These are phyloP conservation scores for Pholiota molesta DNA, from an alignment of 768 basidiomycete species.

Conservation along the genomic window DNA sequence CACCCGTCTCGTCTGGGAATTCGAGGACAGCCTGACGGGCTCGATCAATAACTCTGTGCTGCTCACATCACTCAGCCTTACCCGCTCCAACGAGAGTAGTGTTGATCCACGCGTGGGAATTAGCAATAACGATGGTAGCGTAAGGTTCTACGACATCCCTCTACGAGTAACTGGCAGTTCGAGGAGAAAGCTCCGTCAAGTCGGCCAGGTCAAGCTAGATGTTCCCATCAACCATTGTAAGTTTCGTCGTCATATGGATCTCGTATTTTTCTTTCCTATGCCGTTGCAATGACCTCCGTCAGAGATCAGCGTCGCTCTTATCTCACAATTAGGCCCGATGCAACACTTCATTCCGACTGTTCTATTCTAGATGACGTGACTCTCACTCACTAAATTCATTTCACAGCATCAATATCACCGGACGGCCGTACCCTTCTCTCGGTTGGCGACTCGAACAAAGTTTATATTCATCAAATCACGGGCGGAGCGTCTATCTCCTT, in stretches of 20 bases:
- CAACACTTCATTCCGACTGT: not conserved
- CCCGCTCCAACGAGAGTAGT: slow-evolving; percentile 62
- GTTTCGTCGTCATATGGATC: slow-evolving; percentile 28
- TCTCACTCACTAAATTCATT: slow-evolving; percentile 9
- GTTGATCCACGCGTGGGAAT: slow-evolving; percentile 78
- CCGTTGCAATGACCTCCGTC: not conserved
- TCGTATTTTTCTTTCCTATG: not conserved
- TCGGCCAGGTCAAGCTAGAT: slow-evolving; percentile 57
- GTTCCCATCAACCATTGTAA: slow-evolving; percentile 84
- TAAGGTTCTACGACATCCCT: slow-evolving; percentile 81
- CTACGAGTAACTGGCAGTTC: slow-evolving; percentile 43
- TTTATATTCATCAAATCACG: slow-evolving; percentile 79
- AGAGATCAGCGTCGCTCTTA: not conserved
- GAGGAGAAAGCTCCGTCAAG: slow-evolving; percentile 47
- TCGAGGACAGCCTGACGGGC: slow-evolving; percentile 53
- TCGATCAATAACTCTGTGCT: slow-evolving; percentile 88
- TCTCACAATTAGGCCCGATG: slow-evolving; percentile 1
- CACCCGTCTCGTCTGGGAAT: slow-evolving; percentile 52
- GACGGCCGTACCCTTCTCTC: slow-evolving; percentile 86
- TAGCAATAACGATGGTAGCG: slow-evolving; percentile 84
- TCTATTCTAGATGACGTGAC: slow-evolving; percentile 2
- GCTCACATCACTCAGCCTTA: slow-evolving; percentile 60
- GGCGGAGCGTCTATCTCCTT: slow-evolving; percentile 66
- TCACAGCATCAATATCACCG: slow-evolving; percentile 82
- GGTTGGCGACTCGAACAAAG: slow-evolving; percentile 88